Base-by-base conservation (phyloP, 805 yeast genomes). In the Cyberlindnera meyerae region DNA sequence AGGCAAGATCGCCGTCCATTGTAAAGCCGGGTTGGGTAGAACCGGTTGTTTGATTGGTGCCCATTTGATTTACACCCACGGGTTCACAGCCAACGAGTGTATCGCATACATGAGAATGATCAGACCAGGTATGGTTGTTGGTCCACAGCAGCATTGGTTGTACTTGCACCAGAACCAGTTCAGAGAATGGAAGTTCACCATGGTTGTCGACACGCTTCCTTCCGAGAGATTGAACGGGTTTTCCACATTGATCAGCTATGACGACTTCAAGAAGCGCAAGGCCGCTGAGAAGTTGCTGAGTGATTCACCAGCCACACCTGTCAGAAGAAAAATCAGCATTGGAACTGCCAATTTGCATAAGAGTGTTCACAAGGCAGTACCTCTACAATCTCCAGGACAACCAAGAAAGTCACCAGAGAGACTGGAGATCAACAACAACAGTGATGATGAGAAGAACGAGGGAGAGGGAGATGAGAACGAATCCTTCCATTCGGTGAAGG, bases 51-150 rank as follows among this genome's bases (percentile, higher is more conserved):
- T 93, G 34, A 93, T 93, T 47, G 98, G 98, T 6, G 98, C 98
- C 0, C 96, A 90, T 61, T 69, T 93, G 48, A 93, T 93, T 34
- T 93, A 93, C 58, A 87, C 96, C 3, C 93, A 90, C 58, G 97
- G 97, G 0, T 93, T 93, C 57, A 93, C 97, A 5, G 98, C 98
- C 3, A 83, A 76, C 57, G 98, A 93, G 61, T 93, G 96, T 61
- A 93, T 93, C 51, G 96, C 90, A 2, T 93, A 88, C 57, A 84
- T 93, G 90, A 74, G 98, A 59, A 84, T 93, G 75, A 72, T 93
- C 45, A 76, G 98, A 49, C 98, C 98, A 0, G 98, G 98, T 28
- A 93, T 93, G 98, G 97, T 93, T n/a, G 98, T 93, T 21, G 98
- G 98, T 0, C 98, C 98, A 2, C 98, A 93, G 61, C 98, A 93